Evolutionary conservation across 805 yeast genomes (phyloP).

Genomic region (Candida coquimbonensis): DNA sequence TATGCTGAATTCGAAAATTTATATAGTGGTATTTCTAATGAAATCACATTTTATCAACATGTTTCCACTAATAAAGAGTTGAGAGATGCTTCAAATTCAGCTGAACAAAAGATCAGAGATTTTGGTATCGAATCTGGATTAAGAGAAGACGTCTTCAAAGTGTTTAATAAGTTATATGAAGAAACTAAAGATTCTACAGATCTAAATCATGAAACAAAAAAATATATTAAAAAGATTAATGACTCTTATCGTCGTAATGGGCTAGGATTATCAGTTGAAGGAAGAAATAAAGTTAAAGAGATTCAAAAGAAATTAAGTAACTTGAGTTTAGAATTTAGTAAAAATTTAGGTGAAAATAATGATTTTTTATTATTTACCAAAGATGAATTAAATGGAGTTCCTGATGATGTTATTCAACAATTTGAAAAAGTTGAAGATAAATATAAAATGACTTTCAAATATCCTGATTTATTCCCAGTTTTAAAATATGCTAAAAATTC

Average conservation of each 20-base stretch:
- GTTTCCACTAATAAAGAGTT: constrained; percentile 59
- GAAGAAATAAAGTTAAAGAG: constrained; percentile 48
- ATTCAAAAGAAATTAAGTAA: constrained; percentile 54
- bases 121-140: constrained; percentile 55
- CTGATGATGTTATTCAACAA: constrained; percentile 52
- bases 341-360: constrained; percentile 65
- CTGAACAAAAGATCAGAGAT: constrained; percentile 51
- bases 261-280: constrained; percentile 48
- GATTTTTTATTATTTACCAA: constrained; percentile 52
- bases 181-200: constrained; percentile 24
- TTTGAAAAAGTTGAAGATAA: constrained; percentile 39
- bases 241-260: constrained; percentile 62
- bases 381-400: constrained; percentile 70
- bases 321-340: constrained; percentile 49
- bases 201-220: constrained; percentile 47
- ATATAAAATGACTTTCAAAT: constrained; percentile 68
- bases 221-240: constrained; percentile 51
- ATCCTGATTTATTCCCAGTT: constrained; percentile 76
- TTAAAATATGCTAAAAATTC: constrained; percentile 60
- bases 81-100: constrained; percentile 63
- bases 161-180: constrained; percentile 46
- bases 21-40: constrained; percentile 38
- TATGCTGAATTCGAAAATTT: constrained; percentile 45
- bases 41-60: constrained; percentile 62
- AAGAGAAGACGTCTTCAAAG: constrained; percentile 60